A percentile compares a stretch with the other conserved stretches of the same genome.
Conservation (phyloP, 2,329 filamentous ascomycete species). For the Talaromyces verruculosus region DNA sequence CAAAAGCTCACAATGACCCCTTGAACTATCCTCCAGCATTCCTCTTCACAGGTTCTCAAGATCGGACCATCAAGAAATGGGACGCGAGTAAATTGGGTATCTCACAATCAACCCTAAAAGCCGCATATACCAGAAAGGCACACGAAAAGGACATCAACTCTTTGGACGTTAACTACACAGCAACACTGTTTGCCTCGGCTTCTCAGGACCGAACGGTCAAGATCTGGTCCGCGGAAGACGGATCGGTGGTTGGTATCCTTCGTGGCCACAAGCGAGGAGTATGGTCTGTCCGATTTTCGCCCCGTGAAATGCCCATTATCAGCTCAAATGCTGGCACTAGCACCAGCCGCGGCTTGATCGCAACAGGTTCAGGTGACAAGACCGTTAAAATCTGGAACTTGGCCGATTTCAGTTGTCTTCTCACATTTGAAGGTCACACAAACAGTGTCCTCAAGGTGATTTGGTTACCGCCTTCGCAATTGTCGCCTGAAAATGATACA, state of each 20-base stretch:
- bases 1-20: conserved; percentile 69
- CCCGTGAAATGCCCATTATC: conserved; percentile 72
- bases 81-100: conserved; percentile 67
- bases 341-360: conserved; percentile 72
- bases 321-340: conserved; percentile 71
- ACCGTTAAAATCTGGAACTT: conserved; percentile 95
- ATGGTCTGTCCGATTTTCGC: conserved; percentile 91
- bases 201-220: conserved; percentile 97
- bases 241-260: conserved; percentile 86
- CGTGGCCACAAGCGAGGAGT: conserved; percentile 92
- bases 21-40: conserved; percentile 78
- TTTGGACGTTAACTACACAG: conserved; percentile 72
- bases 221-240: conserved; percentile 88
- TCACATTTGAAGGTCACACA: conserved; percentile 94
- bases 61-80: conserved; percentile 94
- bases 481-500: conserved; percentile 37
- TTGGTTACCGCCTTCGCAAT: conserved; percentile 66
- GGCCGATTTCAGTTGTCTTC: conserved; percentile 84
- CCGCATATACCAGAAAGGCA: conserved; percentile 85
- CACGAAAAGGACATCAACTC: conserved; percentile 99
- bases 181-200: conserved; percentile 86
- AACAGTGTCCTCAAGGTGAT: conserved; percentile 92
- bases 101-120: conserved; percentile 49
- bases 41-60: conserved; percentile 87
- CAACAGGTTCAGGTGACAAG: conserved; percentile 94